Percentiles rank a stretch among this genome's conserved stretches.
phyloP scores from a whole-genome alignment of 768 basidiomycete species.

The Trametopsis cervina region DNA sequence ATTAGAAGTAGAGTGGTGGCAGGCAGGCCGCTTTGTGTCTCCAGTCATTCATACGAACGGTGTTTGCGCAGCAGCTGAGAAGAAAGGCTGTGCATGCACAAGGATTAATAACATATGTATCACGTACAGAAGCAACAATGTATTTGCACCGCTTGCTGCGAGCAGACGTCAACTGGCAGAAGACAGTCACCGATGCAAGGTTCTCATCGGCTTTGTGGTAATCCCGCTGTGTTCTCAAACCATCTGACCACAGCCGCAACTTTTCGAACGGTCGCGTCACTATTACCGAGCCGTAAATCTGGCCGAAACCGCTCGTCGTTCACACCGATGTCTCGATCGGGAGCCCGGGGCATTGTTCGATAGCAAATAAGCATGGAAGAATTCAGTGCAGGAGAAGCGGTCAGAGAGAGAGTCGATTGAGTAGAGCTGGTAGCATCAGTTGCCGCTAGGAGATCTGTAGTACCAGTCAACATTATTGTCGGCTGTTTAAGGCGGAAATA shows the following conservation, averaged over 20 bases:
- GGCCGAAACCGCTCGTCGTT: conserved; percentile 55
- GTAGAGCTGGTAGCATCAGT: conserved; percentile 14
- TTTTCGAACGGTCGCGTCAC: conserved; percentile 60
- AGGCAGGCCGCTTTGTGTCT: no score
- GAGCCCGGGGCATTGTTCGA: conserved; percentile 57
- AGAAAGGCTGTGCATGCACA: background rate
- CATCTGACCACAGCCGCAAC: conserved; percentile 61
- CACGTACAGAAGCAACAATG: background rate
- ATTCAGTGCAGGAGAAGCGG: conserved; percentile 62
- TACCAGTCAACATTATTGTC: conserved; percentile 3
- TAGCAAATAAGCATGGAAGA: conserved; percentile 67
- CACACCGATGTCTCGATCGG: conserved; percentile 31
- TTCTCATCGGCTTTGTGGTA: conserved; percentile 21
- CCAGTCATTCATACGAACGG: no score
- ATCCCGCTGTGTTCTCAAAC: conserved; percentile 71
- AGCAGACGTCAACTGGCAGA: background rate
- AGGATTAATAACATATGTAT: conserved; percentile 8
- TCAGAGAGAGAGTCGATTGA: conserved; percentile 38
- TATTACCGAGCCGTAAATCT: conserved; percentile 63
- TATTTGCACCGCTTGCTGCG: conserved; percentile 5
- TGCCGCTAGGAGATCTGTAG: conserved; percentile 1
- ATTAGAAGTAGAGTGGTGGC: no score
- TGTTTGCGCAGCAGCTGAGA: no score
- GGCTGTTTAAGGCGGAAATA: background rate
- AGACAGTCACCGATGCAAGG: background rate